These are phyloP conservation scores for Lipomyces kockii DNA, from an alignment of 805 yeast genomes.

Conservation along the genomic window DNA sequence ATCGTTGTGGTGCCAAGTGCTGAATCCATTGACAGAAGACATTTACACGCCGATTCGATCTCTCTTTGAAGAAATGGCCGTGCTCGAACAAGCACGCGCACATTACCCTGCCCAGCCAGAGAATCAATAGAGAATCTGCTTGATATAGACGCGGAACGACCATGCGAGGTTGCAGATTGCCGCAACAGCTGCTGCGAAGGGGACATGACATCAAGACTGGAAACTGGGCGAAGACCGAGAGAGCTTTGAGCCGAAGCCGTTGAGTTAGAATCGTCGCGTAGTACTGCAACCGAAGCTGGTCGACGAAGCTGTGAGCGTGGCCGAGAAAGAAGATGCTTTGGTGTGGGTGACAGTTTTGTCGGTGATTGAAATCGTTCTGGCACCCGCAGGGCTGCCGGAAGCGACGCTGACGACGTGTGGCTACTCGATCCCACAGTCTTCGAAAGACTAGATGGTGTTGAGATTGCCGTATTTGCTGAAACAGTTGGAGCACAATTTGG, in stretches of 20 bases:
- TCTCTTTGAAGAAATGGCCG: constrained; percentile 36
- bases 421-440: not conserved
- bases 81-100: constrained; percentile 36
- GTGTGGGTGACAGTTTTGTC: not conserved
- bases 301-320: constrained; percentile 34
- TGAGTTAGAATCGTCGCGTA: constrained; percentile 9
- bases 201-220: constrained; percentile 8
- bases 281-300: constrained; percentile 14
- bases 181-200: not conserved
- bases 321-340: constrained; percentile 25
- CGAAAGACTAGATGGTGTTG: not conserved
- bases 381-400: not conserved
- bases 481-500: not conserved
- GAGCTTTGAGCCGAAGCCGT: not conserved
- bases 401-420: not conserved
- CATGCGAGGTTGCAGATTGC: constrained; percentile 6
- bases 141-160: constrained; percentile 11
- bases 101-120: constrained; percentile 29
- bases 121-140: constrained; percentile 17
- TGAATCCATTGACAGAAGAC: constrained; percentile 29
- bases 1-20: constrained; percentile 23
- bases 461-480: not conserved
- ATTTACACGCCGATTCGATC: constrained; percentile 16
- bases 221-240: not conserved
- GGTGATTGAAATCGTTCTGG: constrained; percentile 3